phyloP scores from a whole-genome alignment of 1,139 yeast species.

The Hyphopichia pseudoburtonii region DNA sequence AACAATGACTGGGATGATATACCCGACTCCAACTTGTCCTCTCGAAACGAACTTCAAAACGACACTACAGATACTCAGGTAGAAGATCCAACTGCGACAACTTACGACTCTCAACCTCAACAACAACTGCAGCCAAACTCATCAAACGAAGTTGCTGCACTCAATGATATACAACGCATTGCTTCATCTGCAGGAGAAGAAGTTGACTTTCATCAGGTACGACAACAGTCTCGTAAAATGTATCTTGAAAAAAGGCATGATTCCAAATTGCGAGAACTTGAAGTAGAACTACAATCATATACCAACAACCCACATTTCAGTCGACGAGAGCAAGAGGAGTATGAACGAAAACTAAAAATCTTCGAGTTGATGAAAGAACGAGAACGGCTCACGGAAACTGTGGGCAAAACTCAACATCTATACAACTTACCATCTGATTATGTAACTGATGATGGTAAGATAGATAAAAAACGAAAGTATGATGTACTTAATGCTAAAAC shows the following conservation, averaged over 20 bases:
- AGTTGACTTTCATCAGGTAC: conserved; percentile 5
- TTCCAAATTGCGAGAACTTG: conserved; percentile 20
- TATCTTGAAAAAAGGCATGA: conserved; percentile 35
- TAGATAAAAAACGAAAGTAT: conserved; percentile 51
- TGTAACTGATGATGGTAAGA: conserved; percentile 48
- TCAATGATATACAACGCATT: too few relatives aligned
- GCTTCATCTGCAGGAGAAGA: background rate
- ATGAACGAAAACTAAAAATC: conserved; percentile 48
- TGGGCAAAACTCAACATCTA: conserved; percentile 18
- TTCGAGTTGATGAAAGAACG: conserved; percentile 31
- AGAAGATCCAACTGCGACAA: too few relatives aligned
- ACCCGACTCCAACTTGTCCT: too few relatives aligned
- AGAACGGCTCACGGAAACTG: conserved; percentile 35
- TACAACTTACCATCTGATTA: conserved; percentile 62
- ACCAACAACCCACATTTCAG: conserved; percentile 46
- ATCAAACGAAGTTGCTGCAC: too few relatives aligned
- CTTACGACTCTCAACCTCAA: too few relatives aligned
- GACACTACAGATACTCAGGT: too few relatives aligned
- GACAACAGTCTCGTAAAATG: conserved; percentile 17
- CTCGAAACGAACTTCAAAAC: too few relatives aligned
- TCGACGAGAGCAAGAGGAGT: conserved; percentile 50
- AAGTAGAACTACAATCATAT: conserved; percentile 43
- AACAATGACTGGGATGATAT: conserved; percentile 12
- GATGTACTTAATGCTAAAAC: conserved; percentile 37
- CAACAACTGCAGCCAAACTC: too few relatives aligned